These are phyloP conservation scores for Heterobasidion annosum DNA, from an alignment of 1,284 basidiomycete genomes.

Conservation along the genomic window DNA sequence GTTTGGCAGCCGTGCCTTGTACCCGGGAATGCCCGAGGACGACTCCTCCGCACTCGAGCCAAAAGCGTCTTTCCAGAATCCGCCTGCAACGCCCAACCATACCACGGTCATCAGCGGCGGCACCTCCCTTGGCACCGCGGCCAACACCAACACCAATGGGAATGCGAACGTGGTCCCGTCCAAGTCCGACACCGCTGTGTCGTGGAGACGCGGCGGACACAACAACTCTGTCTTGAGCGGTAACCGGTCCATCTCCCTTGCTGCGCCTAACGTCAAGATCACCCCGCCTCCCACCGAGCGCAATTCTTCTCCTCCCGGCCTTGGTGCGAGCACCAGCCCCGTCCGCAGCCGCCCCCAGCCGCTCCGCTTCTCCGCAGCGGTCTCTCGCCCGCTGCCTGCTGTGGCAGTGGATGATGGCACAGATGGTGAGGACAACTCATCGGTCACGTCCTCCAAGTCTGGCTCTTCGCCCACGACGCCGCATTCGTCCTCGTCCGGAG, in stretches of 20 bases:
- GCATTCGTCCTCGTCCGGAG: constrained; percentile 50
- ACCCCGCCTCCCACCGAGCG: constrained; percentile 62
- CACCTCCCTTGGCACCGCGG: constrained; percentile 47
- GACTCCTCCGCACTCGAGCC: constrained; percentile 3
- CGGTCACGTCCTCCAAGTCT: constrained; percentile 35
- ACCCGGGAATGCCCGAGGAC: constrained; percentile 29
- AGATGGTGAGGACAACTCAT: constrained; percentile 48
- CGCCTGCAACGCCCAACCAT: constrained; percentile 47
- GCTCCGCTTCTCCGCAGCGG: constrained; percentile 49
- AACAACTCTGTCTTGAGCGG: constrained; percentile 61
- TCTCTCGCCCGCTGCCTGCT: constrained; percentile 43
- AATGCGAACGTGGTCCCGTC: constrained; percentile 30
- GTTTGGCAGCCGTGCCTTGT: constrained; percentile 56
- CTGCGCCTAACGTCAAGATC: constrained; percentile 48
- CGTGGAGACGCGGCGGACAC: constrained; percentile 66
- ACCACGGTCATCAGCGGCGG: constrained; percentile 67
- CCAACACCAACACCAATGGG: constrained; percentile 19
- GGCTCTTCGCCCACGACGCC: constrained; percentile 54
- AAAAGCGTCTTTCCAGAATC: constrained; percentile 16
- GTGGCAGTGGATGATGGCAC: constrained; percentile 51
- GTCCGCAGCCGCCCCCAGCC: constrained; percentile 58
- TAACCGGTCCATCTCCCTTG: constrained; percentile 49
- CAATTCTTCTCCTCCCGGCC: constrained; percentile 37
- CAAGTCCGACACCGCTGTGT: constrained; percentile 67
- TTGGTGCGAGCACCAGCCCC: constrained; percentile 13